Conservation (phyloP, 2,329 filamentous ascomycete species). For the Cytospora chrysosperma region DNA sequence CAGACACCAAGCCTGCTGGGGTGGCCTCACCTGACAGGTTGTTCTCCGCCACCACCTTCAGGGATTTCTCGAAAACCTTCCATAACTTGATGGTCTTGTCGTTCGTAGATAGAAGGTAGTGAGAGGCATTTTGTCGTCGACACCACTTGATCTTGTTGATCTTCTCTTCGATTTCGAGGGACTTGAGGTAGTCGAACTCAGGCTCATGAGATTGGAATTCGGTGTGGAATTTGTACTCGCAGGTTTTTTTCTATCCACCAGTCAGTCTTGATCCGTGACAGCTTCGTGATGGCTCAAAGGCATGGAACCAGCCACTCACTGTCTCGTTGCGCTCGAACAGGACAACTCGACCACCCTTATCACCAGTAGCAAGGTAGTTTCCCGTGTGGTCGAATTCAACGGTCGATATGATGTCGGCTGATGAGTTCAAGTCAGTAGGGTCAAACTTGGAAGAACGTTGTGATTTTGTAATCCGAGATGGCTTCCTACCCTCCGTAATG, state of each 20-base stretch:
- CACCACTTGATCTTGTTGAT: slow-evolving; percentile 99
- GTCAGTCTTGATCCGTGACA: slow-evolving; percentile 34
- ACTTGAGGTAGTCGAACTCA: slow-evolving; percentile 99
- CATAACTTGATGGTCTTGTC: slow-evolving; percentile 99
- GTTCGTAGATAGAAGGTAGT: slow-evolving; percentile 97
- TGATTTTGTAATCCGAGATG: not conserved
- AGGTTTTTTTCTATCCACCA: slow-evolving; percentile 86
- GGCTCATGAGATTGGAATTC: slow-evolving; percentile 99
- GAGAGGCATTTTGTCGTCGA: slow-evolving; percentile 93
- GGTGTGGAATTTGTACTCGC: slow-evolving; percentile 99
- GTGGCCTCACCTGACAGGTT: slow-evolving; percentile 95
- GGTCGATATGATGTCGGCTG: slow-evolving; percentile 88
- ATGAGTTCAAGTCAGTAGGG: slow-evolving; percentile 30
- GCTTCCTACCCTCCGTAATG: slow-evolving; percentile 70
- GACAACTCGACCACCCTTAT: slow-evolving; percentile 83
- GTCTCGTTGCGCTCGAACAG: slow-evolving; percentile 94
- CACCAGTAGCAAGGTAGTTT: slow-evolving; percentile 86
- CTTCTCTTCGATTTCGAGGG: slow-evolving; percentile 98
- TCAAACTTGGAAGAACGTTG: not conserved
- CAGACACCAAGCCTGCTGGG: slow-evolving; percentile 68
- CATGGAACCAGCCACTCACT: slow-evolving; percentile 51
- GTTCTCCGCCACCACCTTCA: slow-evolving; percentile 98
- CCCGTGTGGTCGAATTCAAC: slow-evolving; percentile 90
- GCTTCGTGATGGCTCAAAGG: slow-evolving; percentile 1
- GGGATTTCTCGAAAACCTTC: slow-evolving; percentile 99